Evolutionary conservation across 495 filamentous ascomycete genomes (phyloP).

Genomic region (Neurospora discreta): DNA sequence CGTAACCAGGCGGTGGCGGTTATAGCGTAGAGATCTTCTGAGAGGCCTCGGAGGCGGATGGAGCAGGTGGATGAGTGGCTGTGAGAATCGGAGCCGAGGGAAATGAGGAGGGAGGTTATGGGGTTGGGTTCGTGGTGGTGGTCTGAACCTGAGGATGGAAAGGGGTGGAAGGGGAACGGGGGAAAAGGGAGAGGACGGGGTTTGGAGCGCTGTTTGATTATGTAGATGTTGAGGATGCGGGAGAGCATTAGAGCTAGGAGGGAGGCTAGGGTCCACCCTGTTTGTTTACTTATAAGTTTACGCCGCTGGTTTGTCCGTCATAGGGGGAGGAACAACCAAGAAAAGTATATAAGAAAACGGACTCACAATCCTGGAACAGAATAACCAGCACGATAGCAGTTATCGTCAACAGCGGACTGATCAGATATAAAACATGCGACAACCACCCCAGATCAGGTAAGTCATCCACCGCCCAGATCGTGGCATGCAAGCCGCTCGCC

Average conservation of each 20-base stretch:
- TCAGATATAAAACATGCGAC: slow-evolving; percentile 34
- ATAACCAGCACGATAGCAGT: slow-evolving; percentile 27
- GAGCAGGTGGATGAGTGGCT: not conserved
- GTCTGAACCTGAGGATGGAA: not conserved
- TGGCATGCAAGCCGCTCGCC: slow-evolving; percentile 16
- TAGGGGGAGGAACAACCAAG: too few species aligned
- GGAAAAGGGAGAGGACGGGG: not conserved
- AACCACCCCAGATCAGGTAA: slow-evolving; percentile 24
- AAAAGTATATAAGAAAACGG: too few species aligned
- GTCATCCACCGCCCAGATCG: slow-evolving; percentile 20
- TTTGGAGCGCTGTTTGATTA: slow-evolving; percentile 38
- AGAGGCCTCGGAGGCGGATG: slow-evolving; percentile 39
- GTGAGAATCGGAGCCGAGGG: slow-evolving; percentile 17
- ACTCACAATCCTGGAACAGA: slow-evolving; percentile 34
- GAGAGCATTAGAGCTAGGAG: slow-evolving; percentile 37
- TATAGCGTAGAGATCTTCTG: slow-evolving; percentile 47
- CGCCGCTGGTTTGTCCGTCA: too few species aligned
- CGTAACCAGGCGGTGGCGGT: slow-evolving; percentile 46
- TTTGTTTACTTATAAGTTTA: slow-evolving; percentile 1
- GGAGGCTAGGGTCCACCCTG: slow-evolving; percentile 37
- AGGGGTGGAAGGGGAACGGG: slow-evolving; percentile 1
- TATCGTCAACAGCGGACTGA: slow-evolving; percentile 32
- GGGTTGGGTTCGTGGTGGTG: slow-evolving; percentile 1
- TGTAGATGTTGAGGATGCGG: slow-evolving; percentile 43
- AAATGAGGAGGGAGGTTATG: slow-evolving; percentile 10